phyloP scores from a whole-genome alignment of 768 basidiomycete species.

The Wakefieldia striispora region DNA sequence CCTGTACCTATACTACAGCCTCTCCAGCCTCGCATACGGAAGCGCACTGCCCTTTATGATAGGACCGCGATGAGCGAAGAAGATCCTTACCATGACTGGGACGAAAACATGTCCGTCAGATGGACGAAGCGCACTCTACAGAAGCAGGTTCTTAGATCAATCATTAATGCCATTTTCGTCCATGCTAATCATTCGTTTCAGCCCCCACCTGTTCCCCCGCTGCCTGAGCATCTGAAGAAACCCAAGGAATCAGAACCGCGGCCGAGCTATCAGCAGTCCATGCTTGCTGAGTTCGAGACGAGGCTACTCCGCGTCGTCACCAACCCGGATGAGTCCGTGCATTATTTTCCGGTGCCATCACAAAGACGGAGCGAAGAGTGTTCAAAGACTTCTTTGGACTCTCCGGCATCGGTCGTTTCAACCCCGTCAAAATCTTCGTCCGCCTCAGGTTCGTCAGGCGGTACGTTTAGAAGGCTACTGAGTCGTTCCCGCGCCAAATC shows the following conservation, averaged over 20 bases:
- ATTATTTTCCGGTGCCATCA: conserved; percentile 34
- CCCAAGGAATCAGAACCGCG: conserved; percentile 11
- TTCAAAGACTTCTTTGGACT: conserved; percentile 25
- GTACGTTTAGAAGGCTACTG: conserved; percentile 20
- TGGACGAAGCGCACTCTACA: not conserved
- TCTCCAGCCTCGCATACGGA: conserved; percentile 34
- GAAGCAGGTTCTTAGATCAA: conserved; percentile 23
- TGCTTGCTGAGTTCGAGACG: conserved; percentile 32
- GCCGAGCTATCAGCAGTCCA: conserved; percentile 29
- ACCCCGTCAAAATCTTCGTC: conserved; percentile 18
- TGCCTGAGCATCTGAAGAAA: conserved; percentile 26
- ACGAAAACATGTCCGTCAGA: conserved; percentile 34
- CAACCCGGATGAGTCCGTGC: conserved; percentile 31
- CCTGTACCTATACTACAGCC: conserved; percentile 31
- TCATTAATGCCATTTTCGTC: not conserved
- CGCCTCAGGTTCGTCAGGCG: conserved; percentile 13
- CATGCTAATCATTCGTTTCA: conserved; percentile 8
- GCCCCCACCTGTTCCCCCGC: conserved; percentile 27
- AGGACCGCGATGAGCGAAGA: conserved; percentile 35
- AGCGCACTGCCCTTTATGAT: conserved; percentile 25
- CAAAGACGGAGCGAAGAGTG: conserved; percentile 32
- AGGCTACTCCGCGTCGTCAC: conserved; percentile 25
- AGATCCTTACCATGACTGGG: conserved; percentile 35
- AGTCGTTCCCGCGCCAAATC: conserved; percentile 24
- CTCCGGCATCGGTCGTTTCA: conserved; percentile 29